Base-by-base conservation (phyloP, 305 asterid genomes). In the Ajuga reptans region DNA sequence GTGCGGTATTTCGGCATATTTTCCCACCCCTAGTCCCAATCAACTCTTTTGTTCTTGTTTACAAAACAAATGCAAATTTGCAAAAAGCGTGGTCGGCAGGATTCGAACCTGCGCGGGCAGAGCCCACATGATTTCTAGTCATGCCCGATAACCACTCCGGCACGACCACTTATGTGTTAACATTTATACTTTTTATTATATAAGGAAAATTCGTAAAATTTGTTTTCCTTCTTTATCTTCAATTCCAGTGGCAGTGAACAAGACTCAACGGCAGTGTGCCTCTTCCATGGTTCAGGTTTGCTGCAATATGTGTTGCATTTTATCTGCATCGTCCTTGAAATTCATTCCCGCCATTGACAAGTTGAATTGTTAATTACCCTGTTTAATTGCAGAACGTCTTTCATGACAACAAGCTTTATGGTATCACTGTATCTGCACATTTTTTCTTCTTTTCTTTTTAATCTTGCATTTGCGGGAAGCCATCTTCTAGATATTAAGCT, bases 91-190 rank as follows among this genome's bases (percentile, higher is more conserved):
- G 92, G 87, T 82, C 92, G 96, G 99, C 98, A 91, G 97, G 96
- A 93, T 89, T 91, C 96, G 95, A 91, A 91, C 99, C 95, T 94
- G 98, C 96, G 96, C 97, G 96, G 99, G 96, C 96, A 89, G n/a
- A 87, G 97, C 95, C 96, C 97, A 91, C 97, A 87, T 89, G 96
- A 93, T 91, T 91, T 93, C 95, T 89, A 94, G 96, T 89, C 96
- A 87, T 91, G 95, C 96, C 96, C 96, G 96, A 94, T 91, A 91
- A 94, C 98, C 99, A 94, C 99, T 94, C 98, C 98, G 99, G 96
- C 99, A 94, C 99, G 96, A 84, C 98, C 98, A 91, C 96, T 0
- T 4, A 21, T 2, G 2, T 21, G 27, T 21, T 21, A 21, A 0
- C 1, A 21, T 2, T 21, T 21, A 21, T 21, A 21, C 1, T 21